Conservation (phyloP, 1,284 basidiomycete genomes). For the Acaromyces ingoldii region DNA sequence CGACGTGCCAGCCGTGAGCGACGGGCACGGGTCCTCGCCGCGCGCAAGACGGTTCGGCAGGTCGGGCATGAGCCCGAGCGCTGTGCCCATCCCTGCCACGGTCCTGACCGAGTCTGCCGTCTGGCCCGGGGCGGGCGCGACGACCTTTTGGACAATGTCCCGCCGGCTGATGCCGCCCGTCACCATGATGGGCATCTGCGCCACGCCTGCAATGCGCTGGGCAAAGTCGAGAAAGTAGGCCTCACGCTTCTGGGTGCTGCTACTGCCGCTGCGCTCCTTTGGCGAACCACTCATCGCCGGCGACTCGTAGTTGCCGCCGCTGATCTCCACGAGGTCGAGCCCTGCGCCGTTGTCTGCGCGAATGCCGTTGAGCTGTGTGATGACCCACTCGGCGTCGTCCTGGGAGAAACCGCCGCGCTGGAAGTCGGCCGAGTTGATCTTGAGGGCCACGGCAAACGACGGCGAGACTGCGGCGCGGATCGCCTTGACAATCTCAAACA, state of each 20-base stretch:
- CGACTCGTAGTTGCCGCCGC: neutral
- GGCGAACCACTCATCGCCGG: neutral
- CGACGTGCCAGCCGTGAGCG: no score
- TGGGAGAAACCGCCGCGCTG: neutral
- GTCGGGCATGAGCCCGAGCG: no score
- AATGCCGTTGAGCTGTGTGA: neutral
- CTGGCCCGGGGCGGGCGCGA: no score
- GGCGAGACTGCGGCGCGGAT: neutral
- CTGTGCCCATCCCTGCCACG: no score
- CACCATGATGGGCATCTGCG: no score
- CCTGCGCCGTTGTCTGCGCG: neutral
- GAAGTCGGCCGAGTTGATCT: neutral
- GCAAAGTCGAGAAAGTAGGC: neutral
- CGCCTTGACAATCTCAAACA: neutral
- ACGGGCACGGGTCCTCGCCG: no score
- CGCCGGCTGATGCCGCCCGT: no score
- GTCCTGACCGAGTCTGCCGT: no score
- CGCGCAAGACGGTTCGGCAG: no score
- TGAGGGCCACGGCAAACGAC: neutral
- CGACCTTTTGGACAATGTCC: no score
- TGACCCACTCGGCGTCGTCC: neutral
- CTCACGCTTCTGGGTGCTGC: neutral
- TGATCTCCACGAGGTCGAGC: neutral
- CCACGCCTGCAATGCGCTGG: neutral
- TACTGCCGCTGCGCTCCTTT: neutral